These are phyloP conservation scores for Camelina sativa DNA, from an alignment of 345 rosid genomes.

Conservation along the genomic window DNA sequence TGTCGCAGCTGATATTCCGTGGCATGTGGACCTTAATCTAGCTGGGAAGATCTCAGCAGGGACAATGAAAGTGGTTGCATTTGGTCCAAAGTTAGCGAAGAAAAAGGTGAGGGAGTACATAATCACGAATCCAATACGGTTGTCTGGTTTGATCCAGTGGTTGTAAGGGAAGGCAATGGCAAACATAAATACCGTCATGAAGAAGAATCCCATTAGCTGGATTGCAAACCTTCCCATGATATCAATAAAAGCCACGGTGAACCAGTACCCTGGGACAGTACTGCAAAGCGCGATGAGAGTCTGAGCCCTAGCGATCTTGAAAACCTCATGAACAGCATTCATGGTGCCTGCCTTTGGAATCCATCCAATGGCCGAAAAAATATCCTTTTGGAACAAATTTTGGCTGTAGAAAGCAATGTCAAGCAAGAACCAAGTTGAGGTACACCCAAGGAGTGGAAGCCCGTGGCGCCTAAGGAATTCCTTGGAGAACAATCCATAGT, in stretches of 20 bases:
- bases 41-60: conserved; percentile 78
- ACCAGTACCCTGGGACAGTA: conserved; percentile 77
- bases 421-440: conserved; percentile 43
- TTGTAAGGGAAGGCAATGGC: conserved; percentile 69
- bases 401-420: conserved; percentile 71
- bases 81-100: conserved; percentile 79
- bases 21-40: conserved; percentile 71
- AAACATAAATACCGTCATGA: conserved; percentile 78
- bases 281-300: conserved; percentile 70
- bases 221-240: conserved; percentile 62
- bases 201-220: conserved; percentile 72
- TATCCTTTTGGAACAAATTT: conserved; percentile 70
- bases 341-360: conserved; percentile 61
- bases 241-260: conserved; percentile 63
- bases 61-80: conserved; percentile 69
- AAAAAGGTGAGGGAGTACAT: conserved; percentile 72
- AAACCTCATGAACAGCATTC: conserved; percentile 66
- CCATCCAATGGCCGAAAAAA: conserved; percentile 69
- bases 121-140: conserved; percentile 60
- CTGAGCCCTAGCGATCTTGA: conserved; percentile 60
- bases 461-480: conserved; percentile 56
- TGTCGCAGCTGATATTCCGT: conserved; percentile 71
- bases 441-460: conserved; percentile 39
- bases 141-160: conserved; percentile 57
- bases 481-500: conserved; percentile 54